A percentile compares a stretch with the other conserved stretches of the same genome.
Conservation (phyloP, 2,329 filamentous ascomycete species). For the Ceratocystis alfenasii region DNA sequence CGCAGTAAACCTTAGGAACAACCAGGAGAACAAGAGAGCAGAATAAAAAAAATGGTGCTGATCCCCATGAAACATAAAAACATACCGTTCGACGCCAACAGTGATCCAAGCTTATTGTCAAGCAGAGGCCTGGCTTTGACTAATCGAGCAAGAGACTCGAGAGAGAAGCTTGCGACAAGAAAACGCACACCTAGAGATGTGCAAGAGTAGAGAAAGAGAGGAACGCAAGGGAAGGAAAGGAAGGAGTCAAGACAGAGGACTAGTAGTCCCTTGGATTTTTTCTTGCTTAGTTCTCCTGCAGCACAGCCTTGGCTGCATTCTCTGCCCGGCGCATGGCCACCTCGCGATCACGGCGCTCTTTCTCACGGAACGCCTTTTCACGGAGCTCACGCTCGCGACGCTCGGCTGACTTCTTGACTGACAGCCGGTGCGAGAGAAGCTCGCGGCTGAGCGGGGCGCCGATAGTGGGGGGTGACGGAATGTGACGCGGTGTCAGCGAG, state of each 20-base stretch:
- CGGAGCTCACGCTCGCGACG: slow-evolving; percentile 10
- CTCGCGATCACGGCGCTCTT: slow-evolving; percentile 14
- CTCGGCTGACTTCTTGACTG: slow-evolving; percentile 9
- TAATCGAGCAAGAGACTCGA: not conserved
- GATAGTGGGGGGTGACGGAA: not conserved
- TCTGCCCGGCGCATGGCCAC: slow-evolving; percentile 14
- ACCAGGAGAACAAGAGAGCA: not conserved
- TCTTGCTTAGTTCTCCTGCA: slow-evolving; percentile 1
- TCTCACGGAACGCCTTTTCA: slow-evolving; percentile 16
- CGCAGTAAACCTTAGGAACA: not conserved
- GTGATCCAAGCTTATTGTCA: not conserved
- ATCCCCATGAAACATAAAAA: not conserved
- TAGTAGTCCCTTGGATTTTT: not conserved
- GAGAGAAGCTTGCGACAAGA: not conserved
- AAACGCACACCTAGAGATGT: not conserved
- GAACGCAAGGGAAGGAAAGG: not conserved
- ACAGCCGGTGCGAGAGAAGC: not conserved
- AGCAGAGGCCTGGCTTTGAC: not conserved
- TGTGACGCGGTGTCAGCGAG: slow-evolving; percentile 13
- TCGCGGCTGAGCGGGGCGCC: not conserved
- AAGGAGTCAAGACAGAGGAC: not conserved
- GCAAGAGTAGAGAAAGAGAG: not conserved
- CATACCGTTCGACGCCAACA: not conserved
- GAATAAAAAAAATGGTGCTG: not conserved
- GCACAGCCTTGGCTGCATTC: not conserved